Percentiles rank a stretch among this genome's conserved stretches.
Evolutionary conservation across 345 rosid species (phyloP).

Genomic region (Eucalyptus brandiana): DNA sequence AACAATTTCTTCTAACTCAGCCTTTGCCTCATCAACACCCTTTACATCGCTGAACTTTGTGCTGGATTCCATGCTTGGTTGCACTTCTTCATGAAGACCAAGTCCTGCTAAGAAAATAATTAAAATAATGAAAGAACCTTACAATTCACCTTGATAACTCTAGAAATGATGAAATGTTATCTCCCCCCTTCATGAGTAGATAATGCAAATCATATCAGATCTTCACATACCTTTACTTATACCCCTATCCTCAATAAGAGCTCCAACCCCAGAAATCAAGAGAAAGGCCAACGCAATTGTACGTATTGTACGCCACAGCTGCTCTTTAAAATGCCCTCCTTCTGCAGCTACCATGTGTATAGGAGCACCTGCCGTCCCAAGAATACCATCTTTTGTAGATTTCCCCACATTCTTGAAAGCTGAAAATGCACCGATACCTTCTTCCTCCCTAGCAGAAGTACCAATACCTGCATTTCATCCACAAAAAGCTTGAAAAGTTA

Average conservation of each 20-base stretch:
- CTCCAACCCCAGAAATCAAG: constrained; percentile 84
- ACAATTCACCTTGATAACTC: neutral
- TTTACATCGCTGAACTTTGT: constrained; percentile 91
- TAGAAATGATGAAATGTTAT: neutral
- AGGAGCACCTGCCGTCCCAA: constrained; percentile 82
- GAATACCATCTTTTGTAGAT: constrained; percentile 47
- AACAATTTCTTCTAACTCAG: constrained; percentile 93
- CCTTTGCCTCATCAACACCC: constrained; percentile 97
- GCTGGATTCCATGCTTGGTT: constrained; percentile 82
- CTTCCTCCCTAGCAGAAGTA: constrained; percentile 41
- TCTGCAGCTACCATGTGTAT: constrained; percentile 77
- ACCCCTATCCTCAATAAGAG: constrained; percentile 89
- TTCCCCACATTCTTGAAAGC: constrained; percentile 70
- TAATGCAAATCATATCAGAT: neutral
- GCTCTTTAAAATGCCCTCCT: constrained; percentile 83
- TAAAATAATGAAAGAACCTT: neutral
- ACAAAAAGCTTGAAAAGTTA: neutral
- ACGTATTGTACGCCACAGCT: constrained; percentile 86
- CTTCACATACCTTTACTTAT: constrained; percentile 63
- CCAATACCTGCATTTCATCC: constrained; percentile 27
- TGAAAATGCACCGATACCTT: constrained; percentile 40
- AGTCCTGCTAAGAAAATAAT: constrained; percentile 40
- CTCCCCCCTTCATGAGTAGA: neutral
- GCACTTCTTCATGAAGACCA: constrained; percentile 91
- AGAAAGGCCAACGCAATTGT: constrained; percentile 62